Evolutionary conservation across 371 early-diverging fungal species (phyloP).

Genomic region (Nematocida ausubeli): DNA sequence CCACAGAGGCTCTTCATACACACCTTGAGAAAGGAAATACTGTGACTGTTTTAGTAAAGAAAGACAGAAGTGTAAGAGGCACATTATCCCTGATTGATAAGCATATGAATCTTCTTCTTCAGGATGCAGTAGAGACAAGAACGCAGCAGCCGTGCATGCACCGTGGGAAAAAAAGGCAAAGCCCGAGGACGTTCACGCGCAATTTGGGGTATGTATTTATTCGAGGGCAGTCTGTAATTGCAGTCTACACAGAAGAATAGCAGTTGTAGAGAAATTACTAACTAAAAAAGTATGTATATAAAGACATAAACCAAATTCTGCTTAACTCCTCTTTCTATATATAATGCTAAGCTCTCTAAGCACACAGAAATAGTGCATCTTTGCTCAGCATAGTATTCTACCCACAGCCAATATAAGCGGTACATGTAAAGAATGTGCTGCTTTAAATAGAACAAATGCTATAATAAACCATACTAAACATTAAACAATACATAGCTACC

Average conservation of each 20-base stretch:
- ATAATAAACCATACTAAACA: too few relatives aligned
- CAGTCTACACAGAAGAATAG: conserved; percentile 8
- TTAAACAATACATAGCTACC: too few relatives aligned
- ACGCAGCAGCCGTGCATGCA: conserved; percentile 15
- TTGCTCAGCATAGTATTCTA: too few relatives aligned
- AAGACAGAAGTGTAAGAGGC: conserved; percentile 11
- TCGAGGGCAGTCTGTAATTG: conserved; percentile 57
- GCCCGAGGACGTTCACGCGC: conserved; percentile 11
- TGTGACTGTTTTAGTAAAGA: neutral
- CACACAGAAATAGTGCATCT: too few relatives aligned
- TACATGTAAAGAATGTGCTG: too few relatives aligned
- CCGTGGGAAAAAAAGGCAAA: conserved; percentile 53
- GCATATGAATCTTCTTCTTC: conserved; percentile 59
- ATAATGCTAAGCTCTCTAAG: too few relatives aligned
- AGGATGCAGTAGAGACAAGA: conserved; percentile 39
- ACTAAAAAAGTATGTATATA: too few relatives aligned
- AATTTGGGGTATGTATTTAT: conserved; percentile 52
- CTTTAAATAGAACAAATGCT: too few relatives aligned
- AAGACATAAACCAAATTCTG: too few relatives aligned
- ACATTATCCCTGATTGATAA: conserved; percentile 19
- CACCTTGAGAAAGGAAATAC: neutral
- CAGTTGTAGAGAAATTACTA: too few relatives aligned
- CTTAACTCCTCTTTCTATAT: too few relatives aligned
- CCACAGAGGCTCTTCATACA: neutral
- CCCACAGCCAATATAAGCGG: too few relatives aligned